A percentile compares a stretch with the other conserved stretches of the same genome.
Conservation (phyloP, 73 alveolate genomes). For the Paramecium sexaurelia region DNA sequence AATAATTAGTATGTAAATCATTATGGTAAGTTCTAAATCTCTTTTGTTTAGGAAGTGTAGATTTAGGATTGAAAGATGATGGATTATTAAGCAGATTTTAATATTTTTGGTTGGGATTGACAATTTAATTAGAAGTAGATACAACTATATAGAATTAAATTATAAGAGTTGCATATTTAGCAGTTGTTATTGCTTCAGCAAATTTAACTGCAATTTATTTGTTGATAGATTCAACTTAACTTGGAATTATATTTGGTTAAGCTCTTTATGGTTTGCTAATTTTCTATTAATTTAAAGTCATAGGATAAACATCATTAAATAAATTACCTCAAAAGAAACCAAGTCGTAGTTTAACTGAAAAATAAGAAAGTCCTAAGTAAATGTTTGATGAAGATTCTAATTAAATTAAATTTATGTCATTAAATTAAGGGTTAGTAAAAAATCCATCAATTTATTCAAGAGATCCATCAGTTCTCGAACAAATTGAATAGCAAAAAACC, state of each 20-base stretch:
- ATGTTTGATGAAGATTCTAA: neutral
- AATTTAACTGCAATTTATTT: neutral
- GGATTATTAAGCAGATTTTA: neutral
- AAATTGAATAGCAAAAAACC: neutral
- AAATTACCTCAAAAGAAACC: neutral
- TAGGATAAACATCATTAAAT: neutral
- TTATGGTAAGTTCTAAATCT: neutral
- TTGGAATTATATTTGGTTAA: neutral
- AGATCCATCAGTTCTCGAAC: neutral
- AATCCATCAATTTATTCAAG: neutral
- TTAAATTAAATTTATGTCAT: neutral
- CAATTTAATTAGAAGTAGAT: neutral
- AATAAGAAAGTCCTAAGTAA: neutral
- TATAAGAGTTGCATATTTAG: neutral
- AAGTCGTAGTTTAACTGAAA: neutral
- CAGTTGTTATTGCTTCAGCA: neutral
- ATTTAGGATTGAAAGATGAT: slow-evolving; percentile 4
- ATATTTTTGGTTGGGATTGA: neutral
- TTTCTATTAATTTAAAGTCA: neutral
- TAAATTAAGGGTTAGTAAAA: neutral
- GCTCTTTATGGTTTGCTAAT: neutral
- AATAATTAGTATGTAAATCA: neutral
- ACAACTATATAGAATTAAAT: neutral
- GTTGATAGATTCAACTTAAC: neutral
- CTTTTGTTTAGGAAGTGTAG: neutral